phyloP scores from a whole-genome alignment of 805 yeast genomes.

The Barnettozyma botsteinii region DNA sequence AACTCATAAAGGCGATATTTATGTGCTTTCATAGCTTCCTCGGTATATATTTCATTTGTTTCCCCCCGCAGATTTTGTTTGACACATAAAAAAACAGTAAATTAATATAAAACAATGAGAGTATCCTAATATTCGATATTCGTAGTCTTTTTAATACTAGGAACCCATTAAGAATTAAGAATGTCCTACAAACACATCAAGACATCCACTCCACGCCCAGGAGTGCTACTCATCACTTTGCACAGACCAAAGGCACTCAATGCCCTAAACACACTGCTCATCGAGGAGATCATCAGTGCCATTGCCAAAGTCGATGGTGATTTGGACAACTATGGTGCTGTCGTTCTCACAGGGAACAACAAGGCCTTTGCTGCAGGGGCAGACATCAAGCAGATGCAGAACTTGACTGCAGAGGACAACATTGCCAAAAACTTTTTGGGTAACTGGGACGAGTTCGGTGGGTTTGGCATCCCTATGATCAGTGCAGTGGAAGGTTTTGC shows the following conservation, averaged over 20 bases:
- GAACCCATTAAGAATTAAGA: not conserved
- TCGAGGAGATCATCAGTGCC: slow-evolving; percentile 20
- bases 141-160: too few species aligned
- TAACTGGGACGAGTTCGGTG: slow-evolving; percentile 34
- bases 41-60: too few species aligned
- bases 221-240: slow-evolving; percentile 22
- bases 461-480: slow-evolving; percentile 41
- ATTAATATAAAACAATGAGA: too few species aligned
- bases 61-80: too few species aligned
- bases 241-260: slow-evolving; percentile 27
- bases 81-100: not conserved
- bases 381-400: slow-evolving; percentile 46
- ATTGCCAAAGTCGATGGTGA: slow-evolving; percentile 17
- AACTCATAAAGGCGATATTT: slow-evolving; percentile 26
- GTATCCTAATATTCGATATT: too few species aligned
- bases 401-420: slow-evolving; percentile 32
- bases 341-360: slow-evolving; percentile 41
- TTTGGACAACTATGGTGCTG: slow-evolving; percentile 37
- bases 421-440: slow-evolving; percentile 31
- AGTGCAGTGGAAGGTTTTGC: slow-evolving; percentile 53
- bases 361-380: slow-evolving; percentile 53
- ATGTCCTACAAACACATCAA: slow-evolving; percentile 20
- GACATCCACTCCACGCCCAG: slow-evolving; percentile 19
- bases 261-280: slow-evolving; percentile 17
- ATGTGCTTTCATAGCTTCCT: too few species aligned